Conservation (phyloP, 768 basidiomycete species). For the Pleurotus salmoneostramineus region DNA sequence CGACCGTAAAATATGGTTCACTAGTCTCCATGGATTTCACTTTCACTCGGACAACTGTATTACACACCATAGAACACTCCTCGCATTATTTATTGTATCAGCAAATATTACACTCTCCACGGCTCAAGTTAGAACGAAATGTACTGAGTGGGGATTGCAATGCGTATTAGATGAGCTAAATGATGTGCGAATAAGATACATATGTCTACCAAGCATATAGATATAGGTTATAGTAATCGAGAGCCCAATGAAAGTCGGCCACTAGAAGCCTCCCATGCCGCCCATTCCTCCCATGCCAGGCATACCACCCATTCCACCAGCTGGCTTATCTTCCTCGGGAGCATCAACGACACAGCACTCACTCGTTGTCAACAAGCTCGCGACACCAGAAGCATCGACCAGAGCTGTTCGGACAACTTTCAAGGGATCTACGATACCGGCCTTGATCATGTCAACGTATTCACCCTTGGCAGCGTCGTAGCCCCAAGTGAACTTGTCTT, state of each 20-base stretch:
- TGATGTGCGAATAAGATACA: neutral
- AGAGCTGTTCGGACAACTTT: constrained; percentile 95
- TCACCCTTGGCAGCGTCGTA: constrained; percentile 92
- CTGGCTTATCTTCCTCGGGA: constrained; percentile 69
- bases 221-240: neutral
- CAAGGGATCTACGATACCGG: constrained; percentile 92
- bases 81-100: too few relatives aligned
- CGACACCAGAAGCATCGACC: constrained; percentile 92
- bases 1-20: constrained; percentile 1
- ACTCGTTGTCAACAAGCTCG: constrained; percentile 87
- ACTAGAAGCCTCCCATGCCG: constrained; percentile 26
- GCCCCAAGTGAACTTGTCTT: constrained; percentile 82
- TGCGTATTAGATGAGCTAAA: constrained; percentile 1
- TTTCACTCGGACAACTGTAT: constrained; percentile 2
- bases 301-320: constrained; percentile 47
- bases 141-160: constrained; percentile 3
- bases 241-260: neutral
- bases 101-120: too few relatives aligned
- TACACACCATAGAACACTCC: too few relatives aligned
- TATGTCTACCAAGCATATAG: neutral
- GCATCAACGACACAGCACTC: constrained; percentile 92
- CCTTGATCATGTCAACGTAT: constrained; percentile 92
- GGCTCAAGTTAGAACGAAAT: too few relatives aligned
- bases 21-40: neutral
- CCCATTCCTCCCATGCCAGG: constrained; percentile 48